These are phyloP conservation scores for Colletotrichum sansevieriae DNA, from an alignment of 2,329 filamentous ascomycete genomes.

Conservation along the genomic window DNA sequence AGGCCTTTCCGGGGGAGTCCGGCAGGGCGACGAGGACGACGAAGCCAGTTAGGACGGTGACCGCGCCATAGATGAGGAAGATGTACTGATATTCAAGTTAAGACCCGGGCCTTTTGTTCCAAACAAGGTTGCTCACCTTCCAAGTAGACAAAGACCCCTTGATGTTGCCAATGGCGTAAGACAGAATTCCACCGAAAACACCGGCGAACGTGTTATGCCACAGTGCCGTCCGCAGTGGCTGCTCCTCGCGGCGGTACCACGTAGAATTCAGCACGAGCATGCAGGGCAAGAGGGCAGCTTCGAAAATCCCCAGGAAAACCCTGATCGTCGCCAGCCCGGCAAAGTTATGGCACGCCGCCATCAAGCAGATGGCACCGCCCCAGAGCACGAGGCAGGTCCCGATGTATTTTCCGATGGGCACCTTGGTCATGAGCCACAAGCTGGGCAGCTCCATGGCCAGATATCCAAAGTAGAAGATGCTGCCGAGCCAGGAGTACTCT, in stretches of 20 bases:
- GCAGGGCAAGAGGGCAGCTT: slow-evolving; percentile 55
- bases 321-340: slow-evolving; percentile 43
- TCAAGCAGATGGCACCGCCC: slow-evolving; percentile 51
- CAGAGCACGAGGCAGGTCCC: slow-evolving; percentile 54
- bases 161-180: slow-evolving; percentile 54
- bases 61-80: slow-evolving; percentile 71
- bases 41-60: slow-evolving; percentile 70
- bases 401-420: slow-evolving; percentile 44
- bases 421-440: slow-evolving; percentile 66
- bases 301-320: slow-evolving; percentile 44
- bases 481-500: slow-evolving; percentile 69
- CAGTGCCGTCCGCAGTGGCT: slow-evolving; percentile 73
- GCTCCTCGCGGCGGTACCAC: slow-evolving; percentile 66
- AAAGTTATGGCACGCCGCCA: slow-evolving; percentile 51
- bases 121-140: slow-evolving; percentile 58
- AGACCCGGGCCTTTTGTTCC: slow-evolving; percentile 38
- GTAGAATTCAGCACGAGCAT: slow-evolving; percentile 62
- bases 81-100: slow-evolving; percentile 58
- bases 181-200: slow-evolving; percentile 64
- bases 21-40: slow-evolving; percentile 70
- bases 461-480: slow-evolving; percentile 70
- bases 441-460: slow-evolving; percentile 71
- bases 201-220: slow-evolving; percentile 66
- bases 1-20: slow-evolving; percentile 67
- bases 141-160: slow-evolving; percentile 43